Evolutionary conservation across 306 rosid genomes (phyloP).

Genomic region (Neltuma alba): DNA sequence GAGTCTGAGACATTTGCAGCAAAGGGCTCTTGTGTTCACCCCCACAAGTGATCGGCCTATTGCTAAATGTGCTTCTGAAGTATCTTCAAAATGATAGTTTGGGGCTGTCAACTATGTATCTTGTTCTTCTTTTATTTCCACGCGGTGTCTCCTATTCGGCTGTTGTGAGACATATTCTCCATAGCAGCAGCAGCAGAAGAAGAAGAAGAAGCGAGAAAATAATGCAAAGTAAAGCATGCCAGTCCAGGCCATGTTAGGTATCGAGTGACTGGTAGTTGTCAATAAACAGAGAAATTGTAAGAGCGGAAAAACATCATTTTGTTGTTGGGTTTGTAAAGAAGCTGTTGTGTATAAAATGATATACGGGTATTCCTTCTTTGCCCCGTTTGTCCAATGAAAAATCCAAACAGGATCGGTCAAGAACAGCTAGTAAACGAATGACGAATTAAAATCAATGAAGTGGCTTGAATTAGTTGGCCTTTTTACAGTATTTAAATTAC

Average conservation of each 20-base stretch:
- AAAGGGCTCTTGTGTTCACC: slow-evolving; percentile 90
- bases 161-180: slow-evolving; percentile 52
- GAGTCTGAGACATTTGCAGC: slow-evolving; percentile 89
- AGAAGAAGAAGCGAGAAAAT: slow-evolving; percentile 5
- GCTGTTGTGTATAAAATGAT: slow-evolving; percentile 49
- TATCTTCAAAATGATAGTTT: slow-evolving; percentile 67
- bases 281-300: slow-evolving; percentile 55
- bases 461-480: too few relatives aligned
- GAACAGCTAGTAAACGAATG: too few relatives aligned
- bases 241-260: slow-evolving; percentile 87
- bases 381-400: not conserved
- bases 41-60: slow-evolving; percentile 83
- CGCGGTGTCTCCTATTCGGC: slow-evolving; percentile 22
- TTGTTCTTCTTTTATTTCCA: not conserved
- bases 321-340: slow-evolving; percentile 59
- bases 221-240: slow-evolving; percentile 54
- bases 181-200: slow-evolving; percentile 26
- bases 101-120: slow-evolving; percentile 26
- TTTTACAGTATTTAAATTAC: too few relatives aligned
- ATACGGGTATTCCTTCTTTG: slow-evolving; percentile 25
- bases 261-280: slow-evolving; percentile 91
- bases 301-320: slow-evolving; percentile 41
- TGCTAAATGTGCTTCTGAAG: slow-evolving; percentile 71
- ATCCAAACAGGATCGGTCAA: too few relatives aligned
- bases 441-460: too few relatives aligned